Base-by-base conservation (phyloP, 2,329 filamentous ascomycete genomes). In the Ceratocystis ficicola region DNA sequence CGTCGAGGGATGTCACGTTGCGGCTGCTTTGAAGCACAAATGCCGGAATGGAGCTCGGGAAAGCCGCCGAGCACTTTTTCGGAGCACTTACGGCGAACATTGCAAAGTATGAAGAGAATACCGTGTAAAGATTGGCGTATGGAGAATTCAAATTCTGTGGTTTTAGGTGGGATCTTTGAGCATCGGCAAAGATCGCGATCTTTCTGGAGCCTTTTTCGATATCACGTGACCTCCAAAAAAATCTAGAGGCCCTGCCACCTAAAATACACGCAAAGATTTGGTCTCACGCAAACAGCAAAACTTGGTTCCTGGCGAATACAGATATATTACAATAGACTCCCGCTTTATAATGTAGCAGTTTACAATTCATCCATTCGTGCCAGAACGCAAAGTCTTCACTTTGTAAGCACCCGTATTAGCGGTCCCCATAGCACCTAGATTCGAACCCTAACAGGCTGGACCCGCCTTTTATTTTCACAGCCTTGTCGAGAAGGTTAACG, bases 121-220 rank as follows among this genome's bases (percentile, higher is more conserved):
- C 60, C 41, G 44, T 44, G 52, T 62, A 55, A 57, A 57, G 25
- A 59, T 65, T 65, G 44, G 30, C 63, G 46, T 62, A 15, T 62
- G 25, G n/a, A 3, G n/a, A 32, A 32, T 55, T 15, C 15, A 28
- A 62, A 20, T 17, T 30, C 44, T 15, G 44, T 17, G 41, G 25
- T 61, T 68, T 65, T 62, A 41, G 36, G 59, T 55, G 63, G 62
- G 52, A 62, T 64, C 59, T 6, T 20, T 30, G 50, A 32, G 41
- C 57, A 44, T 67, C 66, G 66, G 66, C 59, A 67, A 67, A 65
- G 59, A 65, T 67, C 66, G 66, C 59, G 63, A 67, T 65, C 50
- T 59, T 61, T 52, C 41, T 61, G 32, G 28, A 17, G 66, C 41
- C 60, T 61, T 63, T 60, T 60, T 67, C 63, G 62, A 22, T 10